A percentile compares a stretch with the other conserved stretches of the same genome.
Conservation (phyloP, 139 green algal species). For the Micractinium sp. region DNA sequence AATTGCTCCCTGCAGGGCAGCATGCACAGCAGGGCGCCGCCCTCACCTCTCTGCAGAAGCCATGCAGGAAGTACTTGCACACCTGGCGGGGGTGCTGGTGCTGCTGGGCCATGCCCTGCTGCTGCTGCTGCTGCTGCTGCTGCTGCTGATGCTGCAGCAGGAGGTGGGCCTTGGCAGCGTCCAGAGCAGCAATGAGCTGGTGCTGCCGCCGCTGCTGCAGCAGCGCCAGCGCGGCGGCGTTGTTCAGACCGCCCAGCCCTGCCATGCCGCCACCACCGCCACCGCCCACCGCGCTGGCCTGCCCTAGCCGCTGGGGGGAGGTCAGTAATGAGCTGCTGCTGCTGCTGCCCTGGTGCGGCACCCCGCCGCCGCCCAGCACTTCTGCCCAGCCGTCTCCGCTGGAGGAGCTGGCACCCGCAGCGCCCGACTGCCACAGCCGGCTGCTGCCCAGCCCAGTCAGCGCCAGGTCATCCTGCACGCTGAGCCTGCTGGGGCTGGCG, state of each 20-base stretch:
- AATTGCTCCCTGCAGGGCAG: not conserved
- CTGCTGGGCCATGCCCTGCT: not conserved
- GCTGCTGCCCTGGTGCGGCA: not conserved
- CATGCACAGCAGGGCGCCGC: not conserved
- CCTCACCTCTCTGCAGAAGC: slow-evolving; percentile 34
- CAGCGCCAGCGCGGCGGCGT: not conserved
- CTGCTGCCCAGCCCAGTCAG: slow-evolving; percentile 14
- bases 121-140: slow-evolving; percentile 2
- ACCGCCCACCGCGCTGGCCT: not conserved
- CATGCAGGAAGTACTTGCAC: slow-evolving; percentile 39
- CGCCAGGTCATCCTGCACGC: slow-evolving; percentile 11
- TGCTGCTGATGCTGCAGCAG: slow-evolving; percentile 4
- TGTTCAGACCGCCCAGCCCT: too few species aligned
- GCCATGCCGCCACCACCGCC: not conserved
- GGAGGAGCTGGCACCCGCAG: not conserved
- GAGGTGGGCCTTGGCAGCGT: slow-evolving; percentile 29
- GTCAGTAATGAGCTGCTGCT: not conserved
- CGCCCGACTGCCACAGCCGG: slow-evolving; percentile 21
- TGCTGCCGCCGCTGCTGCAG: slow-evolving; percentile 32
- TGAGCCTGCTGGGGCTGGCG: not conserved
- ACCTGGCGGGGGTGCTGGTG: not conserved
- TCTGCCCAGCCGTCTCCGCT: slow-evolving; percentile 21
- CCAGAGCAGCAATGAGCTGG: slow-evolving; percentile 25
- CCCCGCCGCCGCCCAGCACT: not conserved
- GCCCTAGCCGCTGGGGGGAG: not conserved